Percentiles rank a stretch among this genome's conserved stretches.
Evolutionary conservation across 345 rosid genomes (phyloP).

Genomic region (Xanthoceras sorbifolium): DNA sequence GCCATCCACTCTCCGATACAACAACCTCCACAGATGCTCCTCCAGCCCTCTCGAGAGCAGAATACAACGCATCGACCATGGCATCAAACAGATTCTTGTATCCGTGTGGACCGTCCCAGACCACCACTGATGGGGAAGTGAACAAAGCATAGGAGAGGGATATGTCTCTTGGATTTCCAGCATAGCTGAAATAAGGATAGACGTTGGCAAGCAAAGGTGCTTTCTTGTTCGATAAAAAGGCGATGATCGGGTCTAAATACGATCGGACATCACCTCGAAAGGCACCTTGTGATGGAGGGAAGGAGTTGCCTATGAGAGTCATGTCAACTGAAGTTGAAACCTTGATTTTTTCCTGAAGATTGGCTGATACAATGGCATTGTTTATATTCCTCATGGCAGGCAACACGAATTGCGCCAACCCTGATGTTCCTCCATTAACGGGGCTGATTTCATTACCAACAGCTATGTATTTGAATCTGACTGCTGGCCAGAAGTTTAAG

Average conservation of each 20-base stretch:
- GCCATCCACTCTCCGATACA: slow-evolving; percentile 50
- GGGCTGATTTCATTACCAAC: slow-evolving; percentile 52
- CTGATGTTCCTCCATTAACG: slow-evolving; percentile 25
- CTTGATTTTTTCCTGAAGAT: slow-evolving; percentile 38
- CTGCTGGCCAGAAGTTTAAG: slow-evolving; percentile 29
- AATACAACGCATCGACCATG: slow-evolving; percentile 38
- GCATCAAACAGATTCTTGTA: slow-evolving; percentile 47
- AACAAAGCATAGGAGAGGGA: slow-evolving; percentile 36
- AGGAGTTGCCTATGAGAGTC: slow-evolving; percentile 39
- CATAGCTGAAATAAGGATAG: slow-evolving; percentile 41
- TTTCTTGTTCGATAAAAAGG: slow-evolving; percentile 16
- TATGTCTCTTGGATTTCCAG: slow-evolving; percentile 30
- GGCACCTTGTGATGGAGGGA: slow-evolving; percentile 43
- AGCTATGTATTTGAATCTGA: slow-evolving; percentile 43
- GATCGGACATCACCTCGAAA: slow-evolving; percentile 33
- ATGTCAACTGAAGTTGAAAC: slow-evolving; percentile 47
- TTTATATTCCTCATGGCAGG: slow-evolving; percentile 39
- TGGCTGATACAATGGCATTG: slow-evolving; percentile 34
- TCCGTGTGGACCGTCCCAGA: slow-evolving; percentile 22
- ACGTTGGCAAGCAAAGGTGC: slow-evolving; percentile 40
- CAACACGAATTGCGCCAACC: slow-evolving; percentile 30
- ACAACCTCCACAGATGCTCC: slow-evolving; percentile 34
- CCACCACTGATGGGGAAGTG: slow-evolving; percentile 32
- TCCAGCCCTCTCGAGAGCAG: slow-evolving; percentile 33
- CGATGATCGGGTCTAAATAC: slow-evolving; percentile 33